A percentile compares a stretch with the other conserved stretches of the same genome.
Conservation (phyloP, 1,139 yeast species). For the Saccharomyces hybrid region DNA sequence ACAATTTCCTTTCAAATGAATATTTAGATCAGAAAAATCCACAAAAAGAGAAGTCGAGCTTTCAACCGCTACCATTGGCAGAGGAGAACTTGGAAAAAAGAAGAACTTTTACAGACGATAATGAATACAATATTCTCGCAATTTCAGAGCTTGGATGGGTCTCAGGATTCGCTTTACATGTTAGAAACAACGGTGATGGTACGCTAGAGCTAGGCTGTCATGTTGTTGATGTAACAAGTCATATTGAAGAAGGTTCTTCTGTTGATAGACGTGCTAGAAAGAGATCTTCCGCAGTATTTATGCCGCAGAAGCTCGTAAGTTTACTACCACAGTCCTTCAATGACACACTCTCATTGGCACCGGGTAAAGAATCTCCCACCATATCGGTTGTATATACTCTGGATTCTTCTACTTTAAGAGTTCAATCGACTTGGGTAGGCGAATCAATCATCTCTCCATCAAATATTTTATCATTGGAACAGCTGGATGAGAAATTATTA, state of each 20-base stretch:
- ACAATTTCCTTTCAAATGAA: constrained; percentile 83
- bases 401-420: constrained; percentile 64
- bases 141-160: constrained; percentile 50
- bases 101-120: constrained; percentile 53
- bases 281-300: constrained; percentile 83
- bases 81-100: constrained; percentile 41
- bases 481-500: constrained; percentile 10
- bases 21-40: constrained; percentile 50
- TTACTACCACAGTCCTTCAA: constrained; percentile 64
- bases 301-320: constrained; percentile 71
- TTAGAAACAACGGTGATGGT: constrained; percentile 44
- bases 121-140: constrained; percentile 44
- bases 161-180: constrained; percentile 75
- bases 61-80: constrained; percentile 24
- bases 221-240: constrained; percentile 70
- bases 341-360: constrained; percentile 53
- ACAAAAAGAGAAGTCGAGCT: constrained; percentile 28
- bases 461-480: constrained; percentile 27
- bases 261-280: constrained; percentile 87
- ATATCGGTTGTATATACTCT: constrained; percentile 76
- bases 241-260: constrained; percentile 60
- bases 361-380: constrained; percentile 56
- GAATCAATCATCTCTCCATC: constrained; percentile 65
- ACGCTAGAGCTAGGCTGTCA: constrained; percentile 63
- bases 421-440: constrained; percentile 71